Evolutionary conservation across 2,329 filamentous ascomycete genomes (phyloP), one percentile per base, ranked within the genome.

Genomic region (Penicillium sclerotigenum): DNA sequence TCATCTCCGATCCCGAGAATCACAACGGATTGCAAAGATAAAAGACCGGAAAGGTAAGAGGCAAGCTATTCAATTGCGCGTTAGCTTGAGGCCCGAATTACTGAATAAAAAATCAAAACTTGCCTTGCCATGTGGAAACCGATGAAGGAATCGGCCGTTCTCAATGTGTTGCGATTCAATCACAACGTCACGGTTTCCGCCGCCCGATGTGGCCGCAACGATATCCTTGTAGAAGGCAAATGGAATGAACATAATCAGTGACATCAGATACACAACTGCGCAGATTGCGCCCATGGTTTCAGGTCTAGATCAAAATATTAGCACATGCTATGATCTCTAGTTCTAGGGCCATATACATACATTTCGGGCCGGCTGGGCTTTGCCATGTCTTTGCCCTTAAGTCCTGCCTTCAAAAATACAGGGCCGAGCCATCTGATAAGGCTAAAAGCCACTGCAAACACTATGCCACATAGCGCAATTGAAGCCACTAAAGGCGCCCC

Each of bases 181-280:
- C 13, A 95, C 88, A 6, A 94, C 86, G 76, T 97, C 93, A 61
- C 90, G 82, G 74, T 97, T 97, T 47, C 92, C 92, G 61, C 91
- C 92, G 60, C 92, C 94, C 63, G 91, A 96, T 20, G 94, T 97
- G 37, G 92, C 91, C 16, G 91, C 90, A 26, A 97, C 92, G 63
- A 99, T 95, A 72, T 97, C 93, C 76, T 97, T 96, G 80, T 97
- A 97, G 74, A 99, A 97, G 1, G 92, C 90, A 75, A 97, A 96
- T 0, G 94, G 94, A 56, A 97, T 91, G 73, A 99, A 99, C 60
- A 91, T 79, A 64, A 97, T 95, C 63, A 97, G 82, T 47, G 87
- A 83, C 62, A 99, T 81, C 41, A 99, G 82, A 75, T 97, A 97
- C 26, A 97, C 91, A 63, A 94, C 85, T 9, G 93, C 94, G 71